Evolutionary conservation across 768 basidiomycete species (phyloP).

Genomic region (Lentinula sp.): DNA sequence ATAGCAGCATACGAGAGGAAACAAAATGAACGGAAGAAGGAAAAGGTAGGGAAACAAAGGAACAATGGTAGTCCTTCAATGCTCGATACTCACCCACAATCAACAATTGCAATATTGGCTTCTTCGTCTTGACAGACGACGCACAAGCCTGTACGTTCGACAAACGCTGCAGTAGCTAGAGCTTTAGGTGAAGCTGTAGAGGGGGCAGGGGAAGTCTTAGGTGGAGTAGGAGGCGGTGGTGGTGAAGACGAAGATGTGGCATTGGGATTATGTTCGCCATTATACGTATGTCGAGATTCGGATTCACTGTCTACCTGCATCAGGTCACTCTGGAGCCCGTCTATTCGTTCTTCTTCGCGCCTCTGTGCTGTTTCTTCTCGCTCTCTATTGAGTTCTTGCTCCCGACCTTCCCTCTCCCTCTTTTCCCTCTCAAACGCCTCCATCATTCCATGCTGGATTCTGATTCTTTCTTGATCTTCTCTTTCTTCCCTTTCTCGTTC

Average conservation of each 20-base stretch:
- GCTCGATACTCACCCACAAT: slow-evolving; percentile 57
- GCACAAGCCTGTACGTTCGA: slow-evolving; percentile 74
- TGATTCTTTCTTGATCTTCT: slow-evolving; percentile 36
- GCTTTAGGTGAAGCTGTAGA: slow-evolving; percentile 31
- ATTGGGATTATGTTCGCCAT: not conserved
- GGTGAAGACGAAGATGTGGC: not conserved
- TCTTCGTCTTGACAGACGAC: slow-evolving; percentile 94
- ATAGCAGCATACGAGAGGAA: not conserved
- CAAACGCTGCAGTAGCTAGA: slow-evolving; percentile 22
- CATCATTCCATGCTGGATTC: slow-evolving; percentile 28
- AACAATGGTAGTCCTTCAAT: slow-evolving; percentile 18
- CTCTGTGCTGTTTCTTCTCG: slow-evolving; percentile 17
- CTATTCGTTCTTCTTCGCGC: slow-evolving; percentile 16
- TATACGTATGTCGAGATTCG: not conserved
- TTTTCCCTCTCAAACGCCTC: slow-evolving; percentile 25
- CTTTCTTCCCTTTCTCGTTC: slow-evolving; percentile 29
- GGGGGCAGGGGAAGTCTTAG: slow-evolving; percentile 14
- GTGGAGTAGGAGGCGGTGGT: slow-evolving; percentile 11
- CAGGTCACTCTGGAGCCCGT: slow-evolving; percentile 8
- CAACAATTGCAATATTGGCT: slow-evolving; percentile 88
- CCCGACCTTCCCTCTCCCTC: slow-evolving; percentile 21
- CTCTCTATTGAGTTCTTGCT: slow-evolving; percentile 9
- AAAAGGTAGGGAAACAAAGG: slow-evolving; percentile 10
- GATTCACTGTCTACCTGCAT: not conserved
- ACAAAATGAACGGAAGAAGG: not conserved